Conservation (phyloP, 345 rosid species). For the Luvunga scandens region DNA sequence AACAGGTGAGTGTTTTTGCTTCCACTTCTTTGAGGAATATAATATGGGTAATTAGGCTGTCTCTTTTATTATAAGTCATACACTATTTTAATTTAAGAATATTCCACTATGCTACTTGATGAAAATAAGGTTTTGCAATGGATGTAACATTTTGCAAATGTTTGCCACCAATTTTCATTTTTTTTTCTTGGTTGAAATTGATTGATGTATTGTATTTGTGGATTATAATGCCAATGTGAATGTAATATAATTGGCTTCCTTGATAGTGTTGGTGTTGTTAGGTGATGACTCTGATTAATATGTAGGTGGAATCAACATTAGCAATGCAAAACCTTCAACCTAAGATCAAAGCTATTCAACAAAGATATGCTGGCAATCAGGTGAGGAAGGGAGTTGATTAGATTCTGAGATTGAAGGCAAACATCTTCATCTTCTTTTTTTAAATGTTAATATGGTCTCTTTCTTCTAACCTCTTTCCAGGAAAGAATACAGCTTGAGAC, state of each 20-base stretch:
- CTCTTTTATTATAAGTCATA: neutral
- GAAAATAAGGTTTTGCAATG: neutral
- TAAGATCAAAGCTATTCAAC: slow-evolving; percentile 93
- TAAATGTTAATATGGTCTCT: neutral
- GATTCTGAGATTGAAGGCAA: slow-evolving; percentile 2
- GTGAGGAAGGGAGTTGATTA: slow-evolving; percentile 29
- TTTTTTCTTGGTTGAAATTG: neutral
- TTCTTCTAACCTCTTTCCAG: slow-evolving; percentile 32
- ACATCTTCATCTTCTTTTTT: neutral
- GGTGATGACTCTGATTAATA: slow-evolving; percentile 8
- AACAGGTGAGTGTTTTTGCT: slow-evolving; percentile 51
- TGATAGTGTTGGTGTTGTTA: slow-evolving; percentile 4
- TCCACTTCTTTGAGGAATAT: neutral
- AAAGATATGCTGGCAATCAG: slow-evolving; percentile 97
- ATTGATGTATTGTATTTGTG: neutral
- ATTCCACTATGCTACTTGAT: neutral
- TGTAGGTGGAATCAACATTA: slow-evolving; percentile 90
- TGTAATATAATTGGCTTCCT: neutral
- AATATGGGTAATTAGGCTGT: neutral
- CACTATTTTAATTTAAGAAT: neutral
- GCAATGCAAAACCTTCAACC: slow-evolving; percentile 99
- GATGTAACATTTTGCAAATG: neutral
- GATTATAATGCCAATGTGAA: neutral
- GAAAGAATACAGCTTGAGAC: slow-evolving; percentile 98
- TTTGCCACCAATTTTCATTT: neutral